Evolutionary conservation across 805 yeast species (phyloP).

Genomic region (Metschnikowia matae): DNA sequence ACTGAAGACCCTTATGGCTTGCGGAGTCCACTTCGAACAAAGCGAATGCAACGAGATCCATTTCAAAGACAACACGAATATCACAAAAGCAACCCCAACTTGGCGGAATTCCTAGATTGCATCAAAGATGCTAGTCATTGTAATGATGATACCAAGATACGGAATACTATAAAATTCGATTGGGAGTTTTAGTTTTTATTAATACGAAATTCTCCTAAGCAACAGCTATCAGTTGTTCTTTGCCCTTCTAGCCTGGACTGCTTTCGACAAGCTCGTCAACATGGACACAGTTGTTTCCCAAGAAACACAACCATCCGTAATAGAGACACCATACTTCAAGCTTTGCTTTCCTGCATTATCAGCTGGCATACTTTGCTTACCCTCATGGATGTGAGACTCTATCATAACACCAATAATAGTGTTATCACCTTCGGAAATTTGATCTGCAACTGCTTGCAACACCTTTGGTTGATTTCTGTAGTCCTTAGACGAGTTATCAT

Average conservation of each 20-base stretch:
- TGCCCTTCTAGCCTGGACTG: slow-evolving; percentile 62
- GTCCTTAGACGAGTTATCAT: slow-evolving; percentile 90
- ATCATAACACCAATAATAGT: slow-evolving; percentile 93
- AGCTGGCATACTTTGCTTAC: slow-evolving; percentile 76
- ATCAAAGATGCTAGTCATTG: not conserved
- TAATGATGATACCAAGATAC: not conserved
- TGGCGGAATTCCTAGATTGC: slow-evolving; percentile 11
- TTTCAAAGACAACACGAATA: slow-evolving; percentile 43
- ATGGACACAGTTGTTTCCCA: slow-evolving; percentile 82
- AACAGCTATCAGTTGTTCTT: slow-evolving; percentile 1
- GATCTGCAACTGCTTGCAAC: slow-evolving; percentile 71
- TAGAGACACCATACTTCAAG: slow-evolving; percentile 87
- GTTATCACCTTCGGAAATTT: slow-evolving; percentile 68
- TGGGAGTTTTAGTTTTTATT: not conserved
- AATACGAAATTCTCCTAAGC: not conserved
- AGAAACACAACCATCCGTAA: slow-evolving; percentile 96
- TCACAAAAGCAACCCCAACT: slow-evolving; percentile 19
- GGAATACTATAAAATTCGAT: not conserved
- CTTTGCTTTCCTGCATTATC: slow-evolving; percentile 62
- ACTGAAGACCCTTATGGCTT: slow-evolving; percentile 55
- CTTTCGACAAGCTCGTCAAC: slow-evolving; percentile 65
- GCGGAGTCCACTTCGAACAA: slow-evolving; percentile 39
- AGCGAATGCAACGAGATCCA: slow-evolving; percentile 57
- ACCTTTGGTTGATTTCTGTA: slow-evolving; percentile 92
- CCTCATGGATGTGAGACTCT: slow-evolving; percentile 87